Evolutionary conservation across 805 yeast genomes (phyloP), one percentile per base, ranked within the genome.

Genomic region (Candida rishiriensis): DNA sequence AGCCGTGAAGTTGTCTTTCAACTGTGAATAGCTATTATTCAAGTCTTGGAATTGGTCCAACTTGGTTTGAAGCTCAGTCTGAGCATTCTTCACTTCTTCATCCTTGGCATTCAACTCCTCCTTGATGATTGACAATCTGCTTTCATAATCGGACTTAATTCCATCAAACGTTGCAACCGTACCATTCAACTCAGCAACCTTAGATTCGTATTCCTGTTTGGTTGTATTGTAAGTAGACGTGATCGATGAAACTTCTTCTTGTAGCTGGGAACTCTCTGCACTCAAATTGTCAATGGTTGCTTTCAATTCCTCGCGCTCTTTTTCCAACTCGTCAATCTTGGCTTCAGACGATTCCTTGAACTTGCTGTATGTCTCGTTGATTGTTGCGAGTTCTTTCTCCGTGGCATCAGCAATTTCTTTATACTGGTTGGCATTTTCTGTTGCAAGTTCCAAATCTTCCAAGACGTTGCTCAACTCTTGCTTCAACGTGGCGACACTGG

Each of bases 361-460:
- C 38, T 62, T 63, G 39, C 74, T 87, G 57, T 75, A 83, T 1
- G 82, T 68, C 16, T 67, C 65, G 28, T 77, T 79, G 47, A 86
- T 67, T 38, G 72, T 69, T 33, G 66, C 63, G 33, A 87, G 68
- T 5, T 89, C 79, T 41, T 75, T 77, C 56, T 87, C 95, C 3
- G 88, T 78, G 12, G 85, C 78, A 41, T 65, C 64, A 0, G 89
- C 81, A 34, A 87, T 72, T n/a, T 67, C 68, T 44, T 81, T 77
- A 57, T 82, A 76, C 51, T 83, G 81, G n/a, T 71, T 71, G 10
- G 77, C 72, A 53, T 75, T 79, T n/a, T 74, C 68, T 50, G 76
- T 76, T 1, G 87, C 78, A 13, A 75, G 66, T 17, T 71, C 75
- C 43, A 84, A 70, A 43, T 83, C 87, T 37, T 71, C 68, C 42